Evolutionary conservation across 345 rosid species (phyloP).

Genomic region (Pelargonium nanum): DNA sequence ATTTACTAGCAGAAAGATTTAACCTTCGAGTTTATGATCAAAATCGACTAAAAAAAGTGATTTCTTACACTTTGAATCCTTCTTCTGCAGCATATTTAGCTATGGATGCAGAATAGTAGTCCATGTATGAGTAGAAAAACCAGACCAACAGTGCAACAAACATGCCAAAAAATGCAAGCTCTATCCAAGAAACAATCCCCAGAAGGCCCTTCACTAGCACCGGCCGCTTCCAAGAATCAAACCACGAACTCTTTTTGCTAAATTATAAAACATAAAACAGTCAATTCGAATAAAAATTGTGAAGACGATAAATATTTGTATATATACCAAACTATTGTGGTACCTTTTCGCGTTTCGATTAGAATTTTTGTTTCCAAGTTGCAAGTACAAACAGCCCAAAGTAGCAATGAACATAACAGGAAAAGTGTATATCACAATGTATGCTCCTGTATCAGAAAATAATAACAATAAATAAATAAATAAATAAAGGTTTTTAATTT

Average conservation of each 20-base stretch:
- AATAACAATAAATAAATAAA: no score
- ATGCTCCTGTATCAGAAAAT: slow-evolving; percentile 15
- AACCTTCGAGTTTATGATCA: no score
- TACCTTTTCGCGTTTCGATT: background rate
- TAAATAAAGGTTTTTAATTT: no score
- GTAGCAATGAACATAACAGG: slow-evolving; percentile 32
- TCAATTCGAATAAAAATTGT: no score
- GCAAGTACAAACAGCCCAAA: slow-evolving; percentile 22
- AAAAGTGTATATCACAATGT: slow-evolving; percentile 14
- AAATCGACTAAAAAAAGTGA: background rate
- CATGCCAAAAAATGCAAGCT: slow-evolving; percentile 26
- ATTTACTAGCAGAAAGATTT: no score
- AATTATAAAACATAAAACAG: no score
- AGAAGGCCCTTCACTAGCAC: slow-evolving; percentile 34
- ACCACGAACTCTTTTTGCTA: slow-evolving; percentile 1
- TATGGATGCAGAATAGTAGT: slow-evolving; percentile 9
- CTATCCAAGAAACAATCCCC: slow-evolving; percentile 34
- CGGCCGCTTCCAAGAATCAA: slow-evolving; percentile 24
- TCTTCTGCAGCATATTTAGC: background rate
- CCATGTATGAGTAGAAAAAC: slow-evolving; percentile 27
- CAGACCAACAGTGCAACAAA: slow-evolving; percentile 22
- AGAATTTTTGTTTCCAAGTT: slow-evolving; percentile 8
- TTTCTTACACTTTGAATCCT: background rate
- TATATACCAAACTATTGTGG: background rate
- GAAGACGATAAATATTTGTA: background rate